A percentile compares a stretch with the other conserved stretches of the same genome.
Conservation (phyloP, 2,329 filamentous ascomycete species). For the Monilinia fructigena region DNA sequence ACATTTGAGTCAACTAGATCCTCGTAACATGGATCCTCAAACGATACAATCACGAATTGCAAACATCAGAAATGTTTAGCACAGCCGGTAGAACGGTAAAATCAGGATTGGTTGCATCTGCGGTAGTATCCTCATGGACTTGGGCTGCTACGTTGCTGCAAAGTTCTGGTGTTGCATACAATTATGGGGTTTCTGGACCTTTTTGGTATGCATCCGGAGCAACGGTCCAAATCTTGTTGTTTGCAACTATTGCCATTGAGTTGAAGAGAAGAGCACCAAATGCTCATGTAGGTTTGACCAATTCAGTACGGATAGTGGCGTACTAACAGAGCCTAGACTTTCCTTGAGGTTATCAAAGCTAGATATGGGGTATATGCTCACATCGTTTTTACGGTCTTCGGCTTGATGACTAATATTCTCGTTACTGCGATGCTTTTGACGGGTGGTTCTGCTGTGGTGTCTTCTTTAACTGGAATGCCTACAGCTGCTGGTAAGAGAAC, state of each 20-base stretch:
- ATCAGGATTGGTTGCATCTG: conserved; percentile 80
- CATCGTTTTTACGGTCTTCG: conserved; percentile 77
- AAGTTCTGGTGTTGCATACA: conserved; percentile 77
- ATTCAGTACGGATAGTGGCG: background rate
- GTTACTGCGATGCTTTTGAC: conserved; percentile 88
- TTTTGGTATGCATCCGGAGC: conserved; percentile 70
- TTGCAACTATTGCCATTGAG: conserved; percentile 87
- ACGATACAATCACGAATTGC: conserved; percentile 70
- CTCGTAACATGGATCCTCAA: conserved; percentile 41
- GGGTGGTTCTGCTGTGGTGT: conserved; percentile 75
- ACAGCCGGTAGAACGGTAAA: conserved; percentile 87
- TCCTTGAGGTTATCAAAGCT: conserved; percentile 78
- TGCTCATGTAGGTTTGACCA: conserved; percentile 55
- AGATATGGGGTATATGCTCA: conserved; percentile 75
- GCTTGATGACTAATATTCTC: conserved; percentile 79
- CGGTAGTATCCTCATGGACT: conserved; percentile 91
- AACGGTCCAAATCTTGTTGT: conserved; percentile 83
- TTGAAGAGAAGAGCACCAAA: conserved; percentile 84
- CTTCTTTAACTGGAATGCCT: conserved; percentile 68
- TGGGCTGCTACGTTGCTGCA: conserved; percentile 85
- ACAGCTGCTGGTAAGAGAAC: conserved; percentile 60
- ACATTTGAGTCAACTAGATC: conserved; percentile 31
- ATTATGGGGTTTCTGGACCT: conserved; percentile 67
- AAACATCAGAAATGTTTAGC: conserved; percentile 91
- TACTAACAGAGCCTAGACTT: conserved; percentile 46